phyloP scores from a whole-genome alignment of 495 filamentous ascomycete species.

The Jackrogersella multiformis region DNA sequence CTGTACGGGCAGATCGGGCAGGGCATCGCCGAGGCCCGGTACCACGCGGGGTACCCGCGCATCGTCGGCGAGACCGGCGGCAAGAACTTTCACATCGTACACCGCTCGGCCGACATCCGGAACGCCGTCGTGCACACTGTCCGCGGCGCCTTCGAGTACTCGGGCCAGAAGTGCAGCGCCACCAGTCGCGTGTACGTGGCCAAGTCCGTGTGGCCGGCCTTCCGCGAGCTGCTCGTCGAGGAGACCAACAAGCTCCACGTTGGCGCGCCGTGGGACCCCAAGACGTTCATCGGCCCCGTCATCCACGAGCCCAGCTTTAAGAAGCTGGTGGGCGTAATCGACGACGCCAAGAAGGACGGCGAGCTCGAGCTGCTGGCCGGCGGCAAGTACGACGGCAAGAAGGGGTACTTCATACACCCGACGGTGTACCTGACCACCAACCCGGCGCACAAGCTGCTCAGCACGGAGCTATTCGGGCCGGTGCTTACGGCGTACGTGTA shows the following conservation, averaged over 20 bases:
- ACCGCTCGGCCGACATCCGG: conserved; percentile 73
- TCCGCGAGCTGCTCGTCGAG: conserved; percentile 67
- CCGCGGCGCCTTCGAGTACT: conserved; percentile 88
- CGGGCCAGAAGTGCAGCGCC: conserved; percentile 90
- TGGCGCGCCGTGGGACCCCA: conserved; percentile 73
- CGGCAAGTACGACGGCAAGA: conserved; percentile 72
- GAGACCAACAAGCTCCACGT: conserved; percentile 73
- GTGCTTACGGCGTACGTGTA: conserved; percentile 76
- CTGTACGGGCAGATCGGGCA: conserved; percentile 76
- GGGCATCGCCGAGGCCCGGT: conserved; percentile 72
- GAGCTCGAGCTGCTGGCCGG: conserved; percentile 71
- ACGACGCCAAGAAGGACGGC: conserved; percentile 71
- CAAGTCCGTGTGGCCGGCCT: conserved; percentile 72
- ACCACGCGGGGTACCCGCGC: conserved; percentile 79
- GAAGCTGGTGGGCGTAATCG: conserved; percentile 72
- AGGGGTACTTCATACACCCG: conserved; percentile 76
- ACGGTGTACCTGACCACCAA: conserved; percentile 72
- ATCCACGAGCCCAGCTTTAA: conserved; percentile 78
- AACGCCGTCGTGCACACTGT: conserved; percentile 85
- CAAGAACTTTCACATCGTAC: conserved; percentile 91
- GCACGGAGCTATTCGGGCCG: conserved; percentile 81
- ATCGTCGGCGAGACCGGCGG: conserved; percentile 88
- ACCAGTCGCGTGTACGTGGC: conserved; percentile 81
- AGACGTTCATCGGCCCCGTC: conserved; percentile 79
- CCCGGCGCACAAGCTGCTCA: conserved; percentile 71